A percentile compares a stretch with the other conserved stretches of the same genome.
Conservation (phyloP, 202 grass and related monocot genomes). For the Carex arenaria region DNA sequence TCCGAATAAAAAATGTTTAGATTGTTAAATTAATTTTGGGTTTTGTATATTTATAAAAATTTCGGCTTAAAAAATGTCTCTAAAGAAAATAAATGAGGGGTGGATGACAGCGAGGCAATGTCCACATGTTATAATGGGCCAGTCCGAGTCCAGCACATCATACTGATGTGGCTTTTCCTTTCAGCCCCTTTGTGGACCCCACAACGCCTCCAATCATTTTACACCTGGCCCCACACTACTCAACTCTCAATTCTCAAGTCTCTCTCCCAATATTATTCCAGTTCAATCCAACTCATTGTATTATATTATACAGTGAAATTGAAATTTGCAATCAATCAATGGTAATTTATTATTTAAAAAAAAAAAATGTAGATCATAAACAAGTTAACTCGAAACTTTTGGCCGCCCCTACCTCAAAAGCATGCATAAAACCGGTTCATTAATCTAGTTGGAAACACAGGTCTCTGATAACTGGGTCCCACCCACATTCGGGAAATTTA, state of each 20-base stretch:
- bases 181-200: constrained; percentile 5
- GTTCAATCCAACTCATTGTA: background rate
- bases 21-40: too few species aligned
- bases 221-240: background rate
- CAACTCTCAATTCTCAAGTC: background rate
- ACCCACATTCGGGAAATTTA: background rate
- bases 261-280: background rate
- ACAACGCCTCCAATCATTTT: background rate
- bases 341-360: background rate
- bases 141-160: background rate
- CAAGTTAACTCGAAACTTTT: background rate
- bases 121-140: background rate
- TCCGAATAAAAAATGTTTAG: too few species aligned
- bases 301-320: too few species aligned
- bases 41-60: too few species aligned
- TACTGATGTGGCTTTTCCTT: constrained; percentile 7
- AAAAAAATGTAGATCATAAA: background rate
- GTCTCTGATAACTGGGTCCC: background rate
- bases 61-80: too few species aligned
- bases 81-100: background rate
- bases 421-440: background rate
- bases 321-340: too few species aligned
- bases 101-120: background rate
- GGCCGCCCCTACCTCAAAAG: background rate
- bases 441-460: background rate